Base-by-base conservation (phyloP, 805 yeast species). In the Teunomyces panamensis region DNA sequence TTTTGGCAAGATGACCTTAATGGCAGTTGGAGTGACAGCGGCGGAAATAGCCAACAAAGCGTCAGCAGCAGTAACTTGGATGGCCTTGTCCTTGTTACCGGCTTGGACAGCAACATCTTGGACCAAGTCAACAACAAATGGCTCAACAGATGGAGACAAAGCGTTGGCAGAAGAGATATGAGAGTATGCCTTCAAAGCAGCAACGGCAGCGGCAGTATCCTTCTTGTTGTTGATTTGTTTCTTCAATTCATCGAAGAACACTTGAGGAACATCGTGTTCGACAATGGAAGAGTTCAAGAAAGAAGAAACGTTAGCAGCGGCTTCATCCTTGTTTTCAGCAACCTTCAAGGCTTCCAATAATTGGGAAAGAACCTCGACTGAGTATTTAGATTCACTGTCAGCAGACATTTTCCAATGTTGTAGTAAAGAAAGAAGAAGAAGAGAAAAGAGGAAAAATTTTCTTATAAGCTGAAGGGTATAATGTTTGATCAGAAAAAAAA, bases 231-330 rank as follows among this genome's bases (percentile, higher is more conserved):
- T 75, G 64, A 92, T 77, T 59, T 94, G 83, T 63, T 80, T 80
- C 69, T 80, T 77, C 70, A 94, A 82, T 70, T 85, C 81, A 55
- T 72, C 73, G 73, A 92, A 89, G 82, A 92, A 90, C 64, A 81
- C 84, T 65, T 77, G 84, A 65, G 99, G 98, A 59, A 90, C 94
- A 77, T 92, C 98, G 75, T 94, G 98, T 80, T 94, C 99, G 71
- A 92, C 91, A 76, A 91, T 90, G 68, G 92, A 88, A 60, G 97
- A 95, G 77, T 92, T 92, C 74, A 94, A 81, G 81, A 94, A 91
- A 54, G 94, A 81, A 57, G 98, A 83, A 64, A 94, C 88, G 69
- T 88, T 89, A 64, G 86, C 71, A 67, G 97, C 94, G 69, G 95
- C 91, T 68, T 81, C 84, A 54, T 81, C 84, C 72, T 91, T 84